phyloP scores from a whole-genome alignment of 768 basidiomycete species.

The Russula emetica region DNA sequence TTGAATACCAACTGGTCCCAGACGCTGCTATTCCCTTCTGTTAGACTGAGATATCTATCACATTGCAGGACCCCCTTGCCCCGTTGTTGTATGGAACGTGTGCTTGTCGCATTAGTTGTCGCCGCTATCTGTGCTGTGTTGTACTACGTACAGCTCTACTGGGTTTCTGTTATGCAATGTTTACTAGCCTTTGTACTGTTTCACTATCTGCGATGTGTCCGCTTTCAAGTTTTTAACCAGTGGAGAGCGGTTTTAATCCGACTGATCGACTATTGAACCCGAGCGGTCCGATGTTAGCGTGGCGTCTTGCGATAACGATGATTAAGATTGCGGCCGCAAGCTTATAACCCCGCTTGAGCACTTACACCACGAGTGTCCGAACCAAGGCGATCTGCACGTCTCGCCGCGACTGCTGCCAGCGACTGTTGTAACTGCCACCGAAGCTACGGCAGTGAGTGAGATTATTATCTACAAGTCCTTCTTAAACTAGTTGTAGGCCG shows the following conservation, averaged over 20 bases:
- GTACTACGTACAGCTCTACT: conserved; percentile 26
- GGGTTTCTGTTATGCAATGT: conserved; percentile 25
- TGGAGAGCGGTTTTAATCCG: conserved; percentile 3
- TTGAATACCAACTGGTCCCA: conserved; percentile 18
- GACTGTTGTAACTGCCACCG: neutral
- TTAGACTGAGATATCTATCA: conserved; percentile 24
- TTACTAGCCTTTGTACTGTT: conserved; percentile 20
- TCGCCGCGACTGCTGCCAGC: conserved; percentile 20
- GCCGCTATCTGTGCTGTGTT: conserved; percentile 26
- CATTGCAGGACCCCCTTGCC: conserved; percentile 24
- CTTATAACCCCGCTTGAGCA: neutral
- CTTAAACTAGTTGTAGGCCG: conserved; percentile 3
- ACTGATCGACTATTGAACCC: neutral
- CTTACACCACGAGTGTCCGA: conserved; percentile 20
- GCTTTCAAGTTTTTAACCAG: neutral
- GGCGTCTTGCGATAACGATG: conserved; percentile 8
- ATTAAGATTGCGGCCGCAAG: conserved; percentile 11
- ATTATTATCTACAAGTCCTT: neutral
- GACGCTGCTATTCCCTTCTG: neutral
- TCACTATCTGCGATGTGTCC: conserved; percentile 8
- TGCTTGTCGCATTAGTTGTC: conserved; percentile 24
- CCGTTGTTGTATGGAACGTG: conserved; percentile 21
- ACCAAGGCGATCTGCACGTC: conserved; percentile 27
- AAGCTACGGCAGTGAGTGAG: conserved; percentile 5
- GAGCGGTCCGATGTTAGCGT: conserved; percentile 1